These are phyloP conservation scores for Apiospora hydei DNA, from an alignment of 2,329 filamentous ascomycete species.

Conservation along the genomic window DNA sequence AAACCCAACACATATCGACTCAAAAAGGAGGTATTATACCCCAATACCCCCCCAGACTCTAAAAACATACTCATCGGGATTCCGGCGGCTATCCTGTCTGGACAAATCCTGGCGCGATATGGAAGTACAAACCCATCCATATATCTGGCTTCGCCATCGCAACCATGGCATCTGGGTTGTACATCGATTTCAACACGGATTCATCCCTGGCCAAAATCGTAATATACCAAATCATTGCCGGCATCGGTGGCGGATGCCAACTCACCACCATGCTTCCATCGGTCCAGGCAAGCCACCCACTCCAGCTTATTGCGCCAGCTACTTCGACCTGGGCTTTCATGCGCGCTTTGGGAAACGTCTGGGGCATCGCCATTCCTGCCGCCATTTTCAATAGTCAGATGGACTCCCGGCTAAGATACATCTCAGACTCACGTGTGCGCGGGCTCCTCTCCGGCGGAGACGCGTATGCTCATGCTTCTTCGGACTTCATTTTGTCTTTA, in stretches of 20 bases:
- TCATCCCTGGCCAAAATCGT: conserved; percentile 19
- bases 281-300: neutral
- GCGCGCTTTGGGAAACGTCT: conserved; percentile 46
- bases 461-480: too few species aligned
- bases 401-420: too few species aligned
- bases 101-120: neutral
- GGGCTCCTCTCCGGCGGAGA: too few species aligned
- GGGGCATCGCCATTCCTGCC: conserved; percentile 47
- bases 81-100: conserved; percentile 29
- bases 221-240: conserved; percentile 21
- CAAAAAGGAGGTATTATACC: too few species aligned
- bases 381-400: conserved; percentile 40
- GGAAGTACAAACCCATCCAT: neutral
- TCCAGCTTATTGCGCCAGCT: neutral
- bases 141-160: neutral
- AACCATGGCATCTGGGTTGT: neutral
- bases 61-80: conserved; percentile 31
- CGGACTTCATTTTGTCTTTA: too few species aligned
- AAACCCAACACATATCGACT: too few species aligned
- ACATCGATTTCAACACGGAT: neutral
- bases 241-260: neutral
- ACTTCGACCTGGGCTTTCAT: conserved; percentile 45
- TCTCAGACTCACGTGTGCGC: too few species aligned
- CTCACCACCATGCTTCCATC: neutral
- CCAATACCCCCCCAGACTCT: too few species aligned